These are phyloP conservation scores for Tricholoma flavovirens DNA, from an alignment of 768 basidiomycete species.

Conservation along the genomic window DNA sequence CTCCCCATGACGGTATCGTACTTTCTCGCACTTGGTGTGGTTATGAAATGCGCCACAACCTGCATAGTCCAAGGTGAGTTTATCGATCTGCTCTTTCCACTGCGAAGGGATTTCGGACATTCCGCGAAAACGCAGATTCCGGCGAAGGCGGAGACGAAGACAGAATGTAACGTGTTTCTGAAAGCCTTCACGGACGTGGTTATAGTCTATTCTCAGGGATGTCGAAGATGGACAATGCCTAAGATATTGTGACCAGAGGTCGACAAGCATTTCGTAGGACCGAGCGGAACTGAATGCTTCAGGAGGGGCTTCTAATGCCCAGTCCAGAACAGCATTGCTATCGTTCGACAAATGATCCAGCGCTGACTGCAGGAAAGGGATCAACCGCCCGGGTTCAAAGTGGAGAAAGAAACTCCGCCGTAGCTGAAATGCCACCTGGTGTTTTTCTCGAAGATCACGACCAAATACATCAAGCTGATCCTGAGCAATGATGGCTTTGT, in stretches of 20 bases:
- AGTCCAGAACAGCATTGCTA: not conserved
- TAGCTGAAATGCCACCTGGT: too few species aligned
- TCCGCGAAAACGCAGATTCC: not conserved
- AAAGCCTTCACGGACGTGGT: too few species aligned
- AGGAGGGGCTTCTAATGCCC: not conserved
- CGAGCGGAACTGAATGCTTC: not conserved
- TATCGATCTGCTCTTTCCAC: too few species aligned
- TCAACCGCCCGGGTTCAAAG: not conserved
- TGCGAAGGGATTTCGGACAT: not conserved
- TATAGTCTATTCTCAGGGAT: too few species aligned
- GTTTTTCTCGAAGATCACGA: too few species aligned
- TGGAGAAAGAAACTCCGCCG: not conserved
- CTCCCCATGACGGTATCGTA: too few species aligned
- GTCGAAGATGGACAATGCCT: too few species aligned
- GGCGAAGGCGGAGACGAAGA: too few species aligned
- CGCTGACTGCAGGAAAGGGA: not conserved
- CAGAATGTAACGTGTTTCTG: too few species aligned
- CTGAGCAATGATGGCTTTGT: not conserved
- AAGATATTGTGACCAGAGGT: too few species aligned
- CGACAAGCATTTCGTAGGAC: not conserved
- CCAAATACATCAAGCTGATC: not conserved
- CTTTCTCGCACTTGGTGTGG: too few species aligned
- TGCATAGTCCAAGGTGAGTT: not conserved
- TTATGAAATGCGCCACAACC: not conserved
- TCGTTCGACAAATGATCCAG: not conserved